Percentiles rank a stretch among this genome's conserved stretches.
phyloP scores from a whole-genome alignment of 306 rosid genomes.

The Medicago truncatula region MtrunA17r5.0-ANR NC_053044.1:45190001-45190500 shows the following conservation, averaged over 20 bases:
- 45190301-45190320: constrained; percentile 72
- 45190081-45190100: constrained; percentile 17
- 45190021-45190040: constrained; percentile 31
- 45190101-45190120: constrained; percentile 26
- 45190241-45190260: constrained; percentile 83
- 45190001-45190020: constrained; percentile 10
- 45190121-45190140: constrained; percentile 34
- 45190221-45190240: constrained; percentile 73
- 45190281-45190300: constrained; percentile 80
- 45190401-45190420: constrained; percentile 1
- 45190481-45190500: not conserved
- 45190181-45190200: constrained; percentile 78
- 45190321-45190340: constrained; percentile 52
- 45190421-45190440: constrained; percentile 19
- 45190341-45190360: constrained; percentile 2
- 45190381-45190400: not conserved
- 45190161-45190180: constrained; percentile 70
- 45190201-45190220: constrained; percentile 69
- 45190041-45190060: constrained; percentile 26
- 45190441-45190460: not conserved
- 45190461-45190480: constrained; percentile 1
- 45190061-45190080: constrained; percentile 23
- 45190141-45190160: constrained; percentile 85
- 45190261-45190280: constrained; percentile 55
- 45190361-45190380: not conserved